Percentiles rank a stretch among this genome's conserved stretches.
Evolutionary conservation across 345 rosid genomes (phyloP).

Genomic region (Aethionema arabicum): DNA sequence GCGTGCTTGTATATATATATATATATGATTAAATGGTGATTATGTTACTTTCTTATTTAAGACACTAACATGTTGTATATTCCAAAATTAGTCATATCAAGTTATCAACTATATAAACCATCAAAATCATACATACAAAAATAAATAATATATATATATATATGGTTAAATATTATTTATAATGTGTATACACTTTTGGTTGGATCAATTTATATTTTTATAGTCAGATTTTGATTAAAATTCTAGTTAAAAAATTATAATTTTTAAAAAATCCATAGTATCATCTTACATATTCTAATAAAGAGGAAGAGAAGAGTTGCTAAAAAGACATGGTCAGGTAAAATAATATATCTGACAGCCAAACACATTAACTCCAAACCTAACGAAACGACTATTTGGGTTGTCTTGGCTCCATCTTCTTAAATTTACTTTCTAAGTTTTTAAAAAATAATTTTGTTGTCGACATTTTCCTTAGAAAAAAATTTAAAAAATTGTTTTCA

Average conservation of each 20-base stretch:
- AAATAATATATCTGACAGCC: conserved; percentile 34
- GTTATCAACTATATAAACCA: not conserved
- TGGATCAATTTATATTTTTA: no score
- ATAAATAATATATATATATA: no score
- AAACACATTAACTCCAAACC: conserved; percentile 42
- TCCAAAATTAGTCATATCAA: conserved; percentile 8
- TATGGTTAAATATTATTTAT: not conserved
- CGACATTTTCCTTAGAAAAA: no score
- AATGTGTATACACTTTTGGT: no score
- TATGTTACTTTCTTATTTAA: not conserved
- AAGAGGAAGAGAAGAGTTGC: conserved; percentile 27
- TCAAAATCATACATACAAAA: not conserved
- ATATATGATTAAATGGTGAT: not conserved
- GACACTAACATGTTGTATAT: not conserved
- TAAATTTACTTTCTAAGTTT: conserved; percentile 27
- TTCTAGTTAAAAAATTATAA: no score
- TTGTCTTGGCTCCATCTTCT: conserved; percentile 36
- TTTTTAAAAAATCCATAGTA: no score
- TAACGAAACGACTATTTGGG: conserved; percentile 35
- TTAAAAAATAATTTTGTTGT: conserved; percentile 16
- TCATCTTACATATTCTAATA: not conserved
- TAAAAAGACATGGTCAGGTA: conserved; percentile 41
- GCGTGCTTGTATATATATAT: not conserved
- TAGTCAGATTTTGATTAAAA: no score
- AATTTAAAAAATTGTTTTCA: not conserved